A percentile compares a stretch with the other conserved stretches of the same genome.
Conservation (phyloP, 2,329 filamentous ascomycete genomes). For the Fusarium pseudoanthophilum region DNA sequence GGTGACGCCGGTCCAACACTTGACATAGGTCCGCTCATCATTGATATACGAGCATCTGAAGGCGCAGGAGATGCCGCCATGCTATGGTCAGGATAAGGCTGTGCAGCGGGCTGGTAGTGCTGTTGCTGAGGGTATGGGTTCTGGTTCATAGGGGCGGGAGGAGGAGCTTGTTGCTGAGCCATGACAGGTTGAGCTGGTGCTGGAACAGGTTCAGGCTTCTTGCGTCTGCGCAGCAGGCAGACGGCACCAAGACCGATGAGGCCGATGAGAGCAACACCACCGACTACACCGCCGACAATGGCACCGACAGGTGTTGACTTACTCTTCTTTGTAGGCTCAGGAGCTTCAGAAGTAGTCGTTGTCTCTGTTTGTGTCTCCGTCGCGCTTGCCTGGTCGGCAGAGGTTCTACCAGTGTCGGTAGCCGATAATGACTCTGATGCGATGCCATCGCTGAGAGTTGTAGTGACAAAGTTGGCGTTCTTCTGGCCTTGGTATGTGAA, state of each 20-base stretch:
- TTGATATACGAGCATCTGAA: background rate
- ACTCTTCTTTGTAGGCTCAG: background rate
- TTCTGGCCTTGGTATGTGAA: background rate
- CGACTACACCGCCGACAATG: background rate
- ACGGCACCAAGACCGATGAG: background rate
- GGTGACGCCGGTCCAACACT: background rate
- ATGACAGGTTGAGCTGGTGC: background rate
- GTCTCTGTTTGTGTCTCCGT: background rate
- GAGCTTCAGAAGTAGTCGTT: background rate
- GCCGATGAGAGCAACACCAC: background rate
- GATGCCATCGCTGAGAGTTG: background rate
- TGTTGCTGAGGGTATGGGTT: background rate
- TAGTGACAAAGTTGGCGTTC: background rate
- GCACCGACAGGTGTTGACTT: background rate
- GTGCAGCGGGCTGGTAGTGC: background rate
- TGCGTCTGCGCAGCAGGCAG: background rate
- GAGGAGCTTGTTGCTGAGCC: background rate
- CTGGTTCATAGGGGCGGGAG: background rate
- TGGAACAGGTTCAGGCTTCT: background rate
- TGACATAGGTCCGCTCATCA: background rate
- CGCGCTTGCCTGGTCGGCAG: rapidly evolving
- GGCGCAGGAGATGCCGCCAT: background rate
- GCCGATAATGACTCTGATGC: background rate
- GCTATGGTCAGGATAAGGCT: background rate
- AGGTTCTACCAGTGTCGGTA: rapidly evolving